Evolutionary conservation across 1,284 basidiomycete species (phyloP).

Genomic region (Ceratobasidium theobromae): DNA sequence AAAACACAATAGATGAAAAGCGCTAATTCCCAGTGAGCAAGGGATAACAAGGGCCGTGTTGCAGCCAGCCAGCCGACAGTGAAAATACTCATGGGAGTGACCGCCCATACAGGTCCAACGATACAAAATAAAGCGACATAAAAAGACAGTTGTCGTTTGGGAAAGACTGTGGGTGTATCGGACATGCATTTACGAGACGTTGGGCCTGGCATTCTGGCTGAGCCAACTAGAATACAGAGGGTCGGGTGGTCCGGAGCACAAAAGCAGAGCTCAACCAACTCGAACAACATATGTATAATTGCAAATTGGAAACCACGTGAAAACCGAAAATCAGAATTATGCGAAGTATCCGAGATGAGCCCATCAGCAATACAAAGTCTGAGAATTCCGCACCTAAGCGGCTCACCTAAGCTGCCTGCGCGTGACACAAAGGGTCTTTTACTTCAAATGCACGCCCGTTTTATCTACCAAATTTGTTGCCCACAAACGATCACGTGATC

Average conservation of each 20-base stretch:
- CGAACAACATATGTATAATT: slow-evolving; percentile 14
- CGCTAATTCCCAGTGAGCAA: slow-evolving; percentile 35
- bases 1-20: slow-evolving; percentile 53
- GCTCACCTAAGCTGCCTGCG: no score
- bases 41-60: slow-evolving; percentile 15
- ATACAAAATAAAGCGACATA: slow-evolving; percentile 59
- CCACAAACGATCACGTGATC: background rate
- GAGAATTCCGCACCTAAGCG: no score
- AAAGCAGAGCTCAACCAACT: background rate
- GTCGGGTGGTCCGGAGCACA: background rate
- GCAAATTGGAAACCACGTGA: slow-evolving; percentile 29
- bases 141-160: slow-evolving; percentile 51
- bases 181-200: slow-evolving; percentile 1
- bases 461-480: background rate
- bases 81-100: slow-evolving; percentile 53
- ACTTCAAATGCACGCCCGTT: no score
- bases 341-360: slow-evolving; percentile 10
- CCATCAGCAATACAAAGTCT: background rate
- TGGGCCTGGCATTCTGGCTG: background rate
- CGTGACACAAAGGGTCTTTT: no score
- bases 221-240: slow-evolving; percentile 10
- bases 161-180: slow-evolving; percentile 30
- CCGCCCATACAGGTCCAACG: slow-evolving; percentile 70
- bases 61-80: slow-evolving; percentile 35
- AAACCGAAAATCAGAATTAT: slow-evolving; percentile 8